phyloP scores from a whole-genome alignment of 2,329 filamentous ascomycete genomes.

The Grosmannia serpens region DNA sequence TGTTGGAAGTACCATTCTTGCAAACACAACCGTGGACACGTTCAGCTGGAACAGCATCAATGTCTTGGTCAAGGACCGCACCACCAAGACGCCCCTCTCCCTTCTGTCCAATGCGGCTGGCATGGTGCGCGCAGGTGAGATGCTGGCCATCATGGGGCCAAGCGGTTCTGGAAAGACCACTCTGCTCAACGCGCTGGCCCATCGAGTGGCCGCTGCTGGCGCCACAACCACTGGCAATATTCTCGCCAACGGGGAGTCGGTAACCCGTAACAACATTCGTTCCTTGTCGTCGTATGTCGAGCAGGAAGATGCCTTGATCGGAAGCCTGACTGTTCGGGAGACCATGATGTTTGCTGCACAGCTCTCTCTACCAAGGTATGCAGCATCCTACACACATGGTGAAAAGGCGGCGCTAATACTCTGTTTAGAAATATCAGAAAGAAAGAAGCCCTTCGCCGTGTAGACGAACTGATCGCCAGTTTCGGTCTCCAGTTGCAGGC shows the following conservation, averaged over 20 bases:
- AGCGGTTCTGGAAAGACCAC: constrained; percentile 69
- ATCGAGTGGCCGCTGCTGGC: constrained; percentile 37
- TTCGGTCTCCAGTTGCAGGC: constrained; percentile 63
- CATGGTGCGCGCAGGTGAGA: constrained; percentile 53
- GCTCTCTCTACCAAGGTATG: constrained; percentile 47
- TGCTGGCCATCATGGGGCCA: constrained; percentile 75
- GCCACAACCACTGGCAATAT: constrained; percentile 34
- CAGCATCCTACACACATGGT: too few relatives aligned
- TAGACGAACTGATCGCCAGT: constrained; percentile 54
- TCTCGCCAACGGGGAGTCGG: constrained; percentile 49
- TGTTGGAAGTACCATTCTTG: neutral
- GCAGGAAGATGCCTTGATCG: constrained; percentile 77
- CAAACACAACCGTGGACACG: neutral
- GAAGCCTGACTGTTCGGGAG: constrained; percentile 68
- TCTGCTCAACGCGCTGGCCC: constrained; percentile 65
- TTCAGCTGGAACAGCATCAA: constrained; percentile 12
- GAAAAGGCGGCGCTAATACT: constrained; percentile 5
- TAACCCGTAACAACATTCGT: constrained; percentile 45
- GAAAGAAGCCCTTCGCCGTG: constrained; percentile 47
- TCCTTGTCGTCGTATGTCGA: constrained; percentile 69
- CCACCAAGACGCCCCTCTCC: constrained; percentile 49
- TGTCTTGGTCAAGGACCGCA: constrained; percentile 64
- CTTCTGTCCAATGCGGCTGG: constrained; percentile 55
- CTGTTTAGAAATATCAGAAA: constrained; percentile 23
- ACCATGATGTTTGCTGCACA: constrained; percentile 69